Evolutionary conservation across 768 basidiomycete genomes (phyloP), one percentile per base, ranked within the genome.

Genomic region (Naganishia onofrii): DNA sequence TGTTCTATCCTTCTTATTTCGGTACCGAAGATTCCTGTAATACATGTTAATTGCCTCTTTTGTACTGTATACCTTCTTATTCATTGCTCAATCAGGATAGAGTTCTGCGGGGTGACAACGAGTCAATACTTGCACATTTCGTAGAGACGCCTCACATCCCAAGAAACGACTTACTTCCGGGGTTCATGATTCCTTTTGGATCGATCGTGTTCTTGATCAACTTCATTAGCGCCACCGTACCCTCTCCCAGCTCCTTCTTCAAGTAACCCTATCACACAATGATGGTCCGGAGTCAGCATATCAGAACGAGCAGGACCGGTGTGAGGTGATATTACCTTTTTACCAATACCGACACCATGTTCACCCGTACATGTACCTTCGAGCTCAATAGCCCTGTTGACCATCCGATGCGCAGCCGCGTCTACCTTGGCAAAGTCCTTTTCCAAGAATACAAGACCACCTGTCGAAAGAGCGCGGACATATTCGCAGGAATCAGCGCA

Each of bases 281-380:
- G n/a, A n/a, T n/a, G n/a, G n/a, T n/a, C n/a, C n/a, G n/a, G n/a
- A n/a, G n/a, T n/a, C n/a, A n/a, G n/a, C n/a, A n/a, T n/a, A n/a
- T n/a, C n/a, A n/a, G n/a, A n/a, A n/a, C n/a, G n/a, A n/a, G n/a
- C n/a, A n/a, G 5, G 38, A 54, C 36, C 38, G 5, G 23, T 23
- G 36, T 19, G 19, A 5, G 15, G 54, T 7, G 42, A 42, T 1
- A 71, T 32, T 34, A 72, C 73, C 74, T 87, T 89, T 83, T 93
- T 93, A 12, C 92, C 92, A 8, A 93, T 80, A 0, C 92, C 92
- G 17, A 93, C 89, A 0, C 92, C 92, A 78, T 93, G 92, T 78
- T 93, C 91, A 10, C 91, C 83, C 0, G 82, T 82, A 73, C 83
- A 84, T 2, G 83, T 83, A 0, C 83, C 83, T 21, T 81, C 83